phyloP scores from a whole-genome alignment of 805 yeast species.

The Vanderwaltozyma yarrowii region DNA sequence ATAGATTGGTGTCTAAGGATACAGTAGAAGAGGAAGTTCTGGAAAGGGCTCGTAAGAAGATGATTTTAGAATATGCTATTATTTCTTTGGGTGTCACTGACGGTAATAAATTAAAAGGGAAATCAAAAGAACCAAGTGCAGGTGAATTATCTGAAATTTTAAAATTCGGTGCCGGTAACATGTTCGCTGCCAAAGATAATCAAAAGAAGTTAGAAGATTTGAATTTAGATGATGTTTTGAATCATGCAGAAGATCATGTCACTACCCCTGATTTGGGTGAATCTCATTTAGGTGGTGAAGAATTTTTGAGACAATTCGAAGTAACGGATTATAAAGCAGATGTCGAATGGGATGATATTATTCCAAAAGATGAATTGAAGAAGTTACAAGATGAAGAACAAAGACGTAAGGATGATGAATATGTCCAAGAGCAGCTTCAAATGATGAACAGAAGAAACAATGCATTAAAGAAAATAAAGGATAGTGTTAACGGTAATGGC shows the following conservation, averaged over 20 bases:
- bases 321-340: conserved; percentile 98
- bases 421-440: conserved; percentile 79
- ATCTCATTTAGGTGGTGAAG: conserved; percentile 97
- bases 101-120: conserved; percentile 37
- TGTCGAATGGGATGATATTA: conserved; percentile 98
- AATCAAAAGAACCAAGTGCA: conserved; percentile 59
- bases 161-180: conserved; percentile 96
- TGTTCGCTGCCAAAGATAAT: conserved; percentile 92
- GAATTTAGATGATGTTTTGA: conserved; percentile 90
- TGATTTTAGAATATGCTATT: conserved; percentile 96
- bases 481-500: conserved; percentile 32
- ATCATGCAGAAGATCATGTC: conserved; percentile 94
- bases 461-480: conserved; percentile 51
- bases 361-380: conserved; percentile 86
- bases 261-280: conserved; percentile 96
- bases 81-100: conserved; percentile 94
- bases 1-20: conserved; percentile 94
- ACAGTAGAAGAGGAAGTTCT: conserved; percentile 96
- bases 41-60: conserved; percentile 94
- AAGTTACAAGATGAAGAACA: conserved; percentile 88
- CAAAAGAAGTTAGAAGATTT: conserved; percentile 92
- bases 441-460: conserved; percentile 75
- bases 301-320: conserved; percentile 91
- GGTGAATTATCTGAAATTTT: conserved; percentile 86
- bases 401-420: conserved; percentile 75